phyloP scores from a whole-genome alignment of 306 rosid genomes.

The Malus orientalis region DNA sequence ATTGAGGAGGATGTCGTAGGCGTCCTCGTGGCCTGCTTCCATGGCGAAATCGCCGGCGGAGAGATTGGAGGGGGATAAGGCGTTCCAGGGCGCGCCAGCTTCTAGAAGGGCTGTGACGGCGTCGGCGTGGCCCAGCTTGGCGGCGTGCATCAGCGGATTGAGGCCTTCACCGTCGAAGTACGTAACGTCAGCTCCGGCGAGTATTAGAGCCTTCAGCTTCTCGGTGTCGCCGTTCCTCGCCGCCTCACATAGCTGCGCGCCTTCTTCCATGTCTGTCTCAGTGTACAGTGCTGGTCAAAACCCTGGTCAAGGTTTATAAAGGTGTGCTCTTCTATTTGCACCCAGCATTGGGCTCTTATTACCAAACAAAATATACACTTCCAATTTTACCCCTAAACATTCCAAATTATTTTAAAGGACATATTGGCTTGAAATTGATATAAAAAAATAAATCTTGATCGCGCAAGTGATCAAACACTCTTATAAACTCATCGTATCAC shows the following conservation, averaged over 20 bases:
- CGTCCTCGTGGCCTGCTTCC: constrained; percentile 61
- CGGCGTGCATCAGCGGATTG: constrained; percentile 83
- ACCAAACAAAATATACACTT: not conserved
- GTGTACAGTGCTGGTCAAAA: not conserved
- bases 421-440: too few relatives aligned
- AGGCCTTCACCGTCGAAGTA: constrained; percentile 61
- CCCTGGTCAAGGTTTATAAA: not conserved
- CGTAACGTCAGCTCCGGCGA: constrained; percentile 56
- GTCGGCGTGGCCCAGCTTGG: constrained; percentile 66
- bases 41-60: constrained; percentile 76
- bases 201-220: constrained; percentile 39
- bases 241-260: constrained; percentile 55
- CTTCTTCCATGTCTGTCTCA: constrained; percentile 36
- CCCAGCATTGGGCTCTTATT: not conserved
- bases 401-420: not conserved
- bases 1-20: constrained; percentile 53
- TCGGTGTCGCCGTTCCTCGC: constrained; percentile 50
- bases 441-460: too few relatives aligned
- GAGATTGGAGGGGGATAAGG: constrained; percentile 70
- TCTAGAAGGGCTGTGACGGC: constrained; percentile 48
- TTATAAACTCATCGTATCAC: too few relatives aligned
- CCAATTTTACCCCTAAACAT: not conserved
- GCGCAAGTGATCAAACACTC: too few relatives aligned
- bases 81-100: constrained; percentile 90
- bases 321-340: too few relatives aligned